Evolutionary conservation across 257 asterid species (phyloP), one percentile per base, ranked within the genome.

Genomic region (Scutellaria galericulata): DNA sequence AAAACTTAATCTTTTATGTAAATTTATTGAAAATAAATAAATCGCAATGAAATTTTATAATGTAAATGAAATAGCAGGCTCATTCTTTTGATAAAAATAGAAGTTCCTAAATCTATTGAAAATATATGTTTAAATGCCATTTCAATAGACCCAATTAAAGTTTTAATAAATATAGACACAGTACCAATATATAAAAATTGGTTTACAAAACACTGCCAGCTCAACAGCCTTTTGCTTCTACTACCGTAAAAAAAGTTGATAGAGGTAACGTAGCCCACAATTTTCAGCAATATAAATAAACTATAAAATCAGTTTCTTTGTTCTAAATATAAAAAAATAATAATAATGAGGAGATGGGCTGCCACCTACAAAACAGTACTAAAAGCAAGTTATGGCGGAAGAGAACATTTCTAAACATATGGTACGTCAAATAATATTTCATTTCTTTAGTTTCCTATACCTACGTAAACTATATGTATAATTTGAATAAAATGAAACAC

Each of bases 341-440:
- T 18, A 5, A 31, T 31, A 18, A 31, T n/a, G 10, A 18, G 8
- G 15, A 31, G 24, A 71, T 61, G n/a, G 56, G 50, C 22, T 18
- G 52, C 56, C 77, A 58, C 64, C 70, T 58, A 58, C 54, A 53
- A 48, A 62, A 35, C 55, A 67, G 27, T 61, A 50, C 71, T 50
- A 63, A 61, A 70, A 46, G 62, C 70, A 74, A 44, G 72, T 84
- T 56, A 79, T 84, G 86, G 89, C 76, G 56, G 48, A 59, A 59
- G 64, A 45, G 75, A 77, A 83, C 69, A 79, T 80, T 81, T 80
- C 84, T 56, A 79, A 67, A 84, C 39, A 65, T 58, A 51, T 40
- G 40, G 56, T 73, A 57, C 12, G 15, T 3, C 37, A 31, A 27
- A 57, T 14, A 44, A 31, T 27, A 27, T 57, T 57, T 31, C 10